Conservation (phyloP, 148 eudicot species). For the Rhododendron williamsianum region DNA sequence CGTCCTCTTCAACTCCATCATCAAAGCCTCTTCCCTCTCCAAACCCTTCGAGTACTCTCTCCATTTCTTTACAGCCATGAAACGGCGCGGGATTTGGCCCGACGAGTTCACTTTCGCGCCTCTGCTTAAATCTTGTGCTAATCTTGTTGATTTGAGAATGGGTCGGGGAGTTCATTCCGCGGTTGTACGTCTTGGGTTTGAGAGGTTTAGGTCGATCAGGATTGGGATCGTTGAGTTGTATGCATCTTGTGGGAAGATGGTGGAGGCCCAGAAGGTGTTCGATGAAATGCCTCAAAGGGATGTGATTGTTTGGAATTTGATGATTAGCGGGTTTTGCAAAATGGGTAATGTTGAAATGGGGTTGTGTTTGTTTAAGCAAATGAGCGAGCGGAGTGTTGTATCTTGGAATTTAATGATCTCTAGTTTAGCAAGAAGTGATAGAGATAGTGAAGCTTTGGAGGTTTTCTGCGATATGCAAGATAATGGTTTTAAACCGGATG, state of each 20-base stretch:
- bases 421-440: conserved; percentile 40
- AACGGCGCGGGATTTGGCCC: conserved; percentile 46
- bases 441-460: conserved; percentile 52
- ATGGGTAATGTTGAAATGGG: conserved; percentile 52
- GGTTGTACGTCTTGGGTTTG: conserved; percentile 30
- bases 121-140: conserved; percentile 58
- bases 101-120: conserved; percentile 68
- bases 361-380: conserved; percentile 40
- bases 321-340: conserved; percentile 40
- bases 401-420: conserved; percentile 73
- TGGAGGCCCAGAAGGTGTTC: conserved; percentile 52
- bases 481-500: conserved; percentile 35
- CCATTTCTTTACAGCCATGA: conserved; percentile 44
- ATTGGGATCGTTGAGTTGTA: conserved; percentile 43
- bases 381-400: conserved; percentile 54
- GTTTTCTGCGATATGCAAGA: conserved; percentile 47
- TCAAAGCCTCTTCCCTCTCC: conserved; percentile 50
- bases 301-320: conserved; percentile 46
- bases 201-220: conserved; percentile 16
- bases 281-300: conserved; percentile 51
- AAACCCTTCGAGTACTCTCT: conserved; percentile 38
- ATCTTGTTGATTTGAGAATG: conserved; percentile 29
- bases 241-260: conserved; percentile 25
- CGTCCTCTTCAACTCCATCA: conserved; percentile 62
- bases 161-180: conserved; percentile 48